phyloP scores from a whole-genome alignment of 345 rosid genomes.

The Garcia nutans region DNA sequence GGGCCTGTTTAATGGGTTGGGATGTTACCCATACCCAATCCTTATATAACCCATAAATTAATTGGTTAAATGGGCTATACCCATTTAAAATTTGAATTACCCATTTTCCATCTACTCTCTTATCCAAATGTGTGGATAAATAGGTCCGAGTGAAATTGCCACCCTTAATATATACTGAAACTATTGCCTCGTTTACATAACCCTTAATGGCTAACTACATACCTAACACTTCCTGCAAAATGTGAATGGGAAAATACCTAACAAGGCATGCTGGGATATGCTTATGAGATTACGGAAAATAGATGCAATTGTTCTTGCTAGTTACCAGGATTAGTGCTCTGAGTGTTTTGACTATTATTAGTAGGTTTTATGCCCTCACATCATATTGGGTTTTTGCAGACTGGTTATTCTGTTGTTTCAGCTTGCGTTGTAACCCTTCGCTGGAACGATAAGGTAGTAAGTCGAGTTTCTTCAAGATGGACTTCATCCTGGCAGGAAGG shows the following conservation, averaged over 20 bases:
- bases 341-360: background rate
- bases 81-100: too few relatives aligned
- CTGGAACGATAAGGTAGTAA: slow-evolving; percentile 59
- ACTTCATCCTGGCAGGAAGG: slow-evolving; percentile 73
- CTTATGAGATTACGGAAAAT: slow-evolving; percentile 4
- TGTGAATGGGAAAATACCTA: background rate
- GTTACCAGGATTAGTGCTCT: background rate
- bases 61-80: too few relatives aligned
- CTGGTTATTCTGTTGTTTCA: slow-evolving; percentile 96
- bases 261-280: background rate
- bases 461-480: slow-evolving; percentile 49
- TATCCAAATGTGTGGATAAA: too few relatives aligned
- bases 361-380: slow-evolving; percentile 11
- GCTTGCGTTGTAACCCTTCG: slow-evolving; percentile 85
- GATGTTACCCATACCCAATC: too few relatives aligned
- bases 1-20: too few relatives aligned
- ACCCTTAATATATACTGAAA: background rate
- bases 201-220: background rate
- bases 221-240: background rate
- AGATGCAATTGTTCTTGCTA: background rate
- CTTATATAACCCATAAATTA: too few relatives aligned
- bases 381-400: slow-evolving; percentile 50
- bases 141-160: too few relatives aligned
- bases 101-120: too few relatives aligned
- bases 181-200: background rate